phyloP scores from a whole-genome alignment of 306 rosid genomes.

The Inga laurina region DNA sequence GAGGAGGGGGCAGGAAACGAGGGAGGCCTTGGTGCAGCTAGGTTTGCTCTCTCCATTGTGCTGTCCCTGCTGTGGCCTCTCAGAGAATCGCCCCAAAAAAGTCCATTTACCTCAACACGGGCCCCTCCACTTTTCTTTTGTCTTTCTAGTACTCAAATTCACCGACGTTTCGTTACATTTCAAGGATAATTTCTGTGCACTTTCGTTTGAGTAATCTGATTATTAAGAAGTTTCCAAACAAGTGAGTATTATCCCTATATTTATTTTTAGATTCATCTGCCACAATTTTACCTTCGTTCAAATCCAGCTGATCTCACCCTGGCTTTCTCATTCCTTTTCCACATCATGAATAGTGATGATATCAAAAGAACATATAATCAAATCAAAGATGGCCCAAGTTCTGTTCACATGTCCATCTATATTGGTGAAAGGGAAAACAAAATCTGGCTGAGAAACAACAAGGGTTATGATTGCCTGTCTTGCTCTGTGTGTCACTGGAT shows the following conservation, averaged over 20 bases:
- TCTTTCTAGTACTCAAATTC: too few species aligned
- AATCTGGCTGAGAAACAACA: background rate
- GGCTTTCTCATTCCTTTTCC: background rate
- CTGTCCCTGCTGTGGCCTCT: conserved; percentile 34
- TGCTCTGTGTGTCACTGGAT: background rate
- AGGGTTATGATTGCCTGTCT: background rate
- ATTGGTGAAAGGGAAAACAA: background rate
- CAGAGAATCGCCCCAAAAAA: background rate
- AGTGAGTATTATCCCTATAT: too few species aligned
- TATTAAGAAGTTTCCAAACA: too few species aligned
- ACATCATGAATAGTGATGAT: background rate
- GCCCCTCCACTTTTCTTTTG: background rate
- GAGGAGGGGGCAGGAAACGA: background rate
- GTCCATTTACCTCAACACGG: background rate
- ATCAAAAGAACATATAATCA: too few species aligned
- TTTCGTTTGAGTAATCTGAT: too few species aligned
- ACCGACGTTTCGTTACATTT: too few species aligned
- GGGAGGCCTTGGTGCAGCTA: background rate
- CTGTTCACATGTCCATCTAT: background rate
- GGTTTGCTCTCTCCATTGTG: conserved; percentile 17
- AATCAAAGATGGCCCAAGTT: too few species aligned
- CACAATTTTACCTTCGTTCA: background rate
- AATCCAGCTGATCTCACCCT: background rate
- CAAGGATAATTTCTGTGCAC: too few species aligned
- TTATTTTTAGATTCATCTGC: too few species aligned